A percentile compares a stretch with the other conserved stretches of the same genome.
Evolutionary conservation across 192 early-diverging fungal species (phyloP).

Genomic region (Podila verticillata): DNA sequence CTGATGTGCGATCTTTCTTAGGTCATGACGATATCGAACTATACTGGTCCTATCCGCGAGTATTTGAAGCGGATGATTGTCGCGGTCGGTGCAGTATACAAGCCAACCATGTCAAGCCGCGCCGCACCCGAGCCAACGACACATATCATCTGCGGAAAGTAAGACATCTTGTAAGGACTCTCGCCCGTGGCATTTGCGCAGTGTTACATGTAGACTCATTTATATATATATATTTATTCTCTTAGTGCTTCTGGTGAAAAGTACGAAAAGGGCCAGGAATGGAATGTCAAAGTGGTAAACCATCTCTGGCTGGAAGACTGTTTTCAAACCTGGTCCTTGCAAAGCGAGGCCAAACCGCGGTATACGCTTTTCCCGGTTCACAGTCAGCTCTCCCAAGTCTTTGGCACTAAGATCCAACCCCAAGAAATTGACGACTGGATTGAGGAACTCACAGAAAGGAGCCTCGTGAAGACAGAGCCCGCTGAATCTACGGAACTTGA

Average conservation of each 20-base stretch:
- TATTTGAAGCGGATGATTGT: slow-evolving; percentile 72
- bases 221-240: not conserved
- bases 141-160: slow-evolving; percentile 79
- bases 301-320: slow-evolving; percentile 90
- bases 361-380: slow-evolving; percentile 66
- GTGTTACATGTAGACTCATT: not conserved
- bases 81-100: slow-evolving; percentile 71
- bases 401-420: slow-evolving; percentile 59
- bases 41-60: slow-evolving; percentile 69
- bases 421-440: slow-evolving; percentile 51
- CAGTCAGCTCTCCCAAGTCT: slow-evolving; percentile 60
- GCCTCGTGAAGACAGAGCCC: not conserved
- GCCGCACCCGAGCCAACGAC: slow-evolving; percentile 61
- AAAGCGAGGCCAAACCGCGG: slow-evolving; percentile 62
- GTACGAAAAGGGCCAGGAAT: slow-evolving; percentile 66
- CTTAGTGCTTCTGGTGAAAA: slow-evolving; percentile 71
- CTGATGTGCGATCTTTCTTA: slow-evolving; percentile 12
- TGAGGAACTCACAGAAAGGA: slow-evolving; percentile 47
- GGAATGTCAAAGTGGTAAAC: slow-evolving; percentile 79
- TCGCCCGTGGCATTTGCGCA: not conserved
- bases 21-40: slow-evolving; percentile 76
- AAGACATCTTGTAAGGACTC: slow-evolving; percentile 8
- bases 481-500: not conserved
- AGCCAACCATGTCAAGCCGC: slow-evolving; percentile 62
- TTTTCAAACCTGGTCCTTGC: slow-evolving; percentile 69